phyloP scores from a whole-genome alignment of 768 basidiomycete genomes.

The Cystofilobasidium bisporidii region DNA sequence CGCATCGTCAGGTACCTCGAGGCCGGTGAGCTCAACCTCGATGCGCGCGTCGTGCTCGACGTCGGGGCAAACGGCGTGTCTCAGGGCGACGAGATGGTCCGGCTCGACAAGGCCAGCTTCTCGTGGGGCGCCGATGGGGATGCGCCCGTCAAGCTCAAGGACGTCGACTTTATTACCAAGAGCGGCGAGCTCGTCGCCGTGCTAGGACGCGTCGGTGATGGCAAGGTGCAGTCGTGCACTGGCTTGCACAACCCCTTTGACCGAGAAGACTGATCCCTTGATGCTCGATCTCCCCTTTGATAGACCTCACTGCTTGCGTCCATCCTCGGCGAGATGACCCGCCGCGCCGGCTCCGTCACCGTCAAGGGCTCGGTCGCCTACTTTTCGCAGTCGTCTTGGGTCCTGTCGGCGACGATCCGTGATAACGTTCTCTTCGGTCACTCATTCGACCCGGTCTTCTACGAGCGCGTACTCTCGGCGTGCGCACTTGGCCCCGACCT shows the following conservation, averaged over 20 bases:
- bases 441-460: conserved; percentile 66
- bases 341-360: conserved; percentile 60
- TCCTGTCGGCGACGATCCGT: conserved; percentile 72
- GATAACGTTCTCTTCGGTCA: conserved; percentile 91
- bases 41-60: conserved; percentile 53
- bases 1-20: conserved; percentile 66
- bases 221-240: conserved; percentile 71
- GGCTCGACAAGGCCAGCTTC: conserved; percentile 69
- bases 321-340: conserved; percentile 77
- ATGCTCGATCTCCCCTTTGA: no score
- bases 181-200: conserved; percentile 81
- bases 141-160: conserved; percentile 57
- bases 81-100: conserved; percentile 51
- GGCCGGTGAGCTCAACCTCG: conserved; percentile 68
- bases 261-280: no score
- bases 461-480: conserved; percentile 73
- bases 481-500: conserved; percentile 80
- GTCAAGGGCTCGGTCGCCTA: conserved; percentile 67
- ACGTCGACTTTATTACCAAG: conserved; percentile 60
- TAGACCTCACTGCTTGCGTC: conserved; percentile 64
- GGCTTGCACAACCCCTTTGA: no score
- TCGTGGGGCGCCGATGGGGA: conserved; percentile 51
- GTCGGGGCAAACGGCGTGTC: background rate
- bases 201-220: conserved; percentile 79
- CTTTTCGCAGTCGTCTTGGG: conserved; percentile 81